Base-by-base conservation (phyloP, 1,284 basidiomycete species). In the Malassezia restricta region DNA sequence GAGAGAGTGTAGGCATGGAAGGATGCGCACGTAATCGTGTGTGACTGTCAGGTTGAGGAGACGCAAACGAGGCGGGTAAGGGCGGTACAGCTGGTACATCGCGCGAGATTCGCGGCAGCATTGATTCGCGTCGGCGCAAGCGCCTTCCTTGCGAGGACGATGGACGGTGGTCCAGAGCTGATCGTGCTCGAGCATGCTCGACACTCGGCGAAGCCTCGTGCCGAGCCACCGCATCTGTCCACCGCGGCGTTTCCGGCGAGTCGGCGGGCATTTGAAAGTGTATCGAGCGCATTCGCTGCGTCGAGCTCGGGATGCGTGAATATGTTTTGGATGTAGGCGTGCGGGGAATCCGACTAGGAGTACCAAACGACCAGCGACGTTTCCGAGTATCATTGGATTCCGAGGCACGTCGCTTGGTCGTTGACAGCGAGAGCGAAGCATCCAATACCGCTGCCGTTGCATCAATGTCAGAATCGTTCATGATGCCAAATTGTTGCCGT, bases 51-150 rank as follows among this genome's bases (percentile, higher is more conserved):
- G 15, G 15, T 12, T 15, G 11, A 35, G 15, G 11, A 11, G 35
- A 35, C 14, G 44, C 44, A 30, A 24, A 31, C 28, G 27, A 7
- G 27, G 44, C 32, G 1, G 44, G 44, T 3, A 47, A 14, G n/a
- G 44, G 44, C 2, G 44, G 44, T 6, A 47, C 44, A n/a, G 33
- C 20, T 12, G 44, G 35, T 1, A 39, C 44, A 28, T 29, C 17
- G 17, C 29, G 44, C 27, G 37, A 12, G 33, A 43, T 41, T 5
- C 52, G 46, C n/a, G 52, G 52, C 20, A 54, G 35, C 41, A 49
- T 43, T 12, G 52, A 54, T 14, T 44, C 37, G 5, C 47, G 41
- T 35, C 46, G 46, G 9, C 24, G 8, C 8, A 47, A 28, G 9
- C 46, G 46, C 30, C 27, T 31, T 8, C 38, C 38, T 32, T 15